Evolutionary conservation across 2,329 filamentous ascomycete genomes (phyloP).

Genomic region (Didymella pomorum): DNA sequence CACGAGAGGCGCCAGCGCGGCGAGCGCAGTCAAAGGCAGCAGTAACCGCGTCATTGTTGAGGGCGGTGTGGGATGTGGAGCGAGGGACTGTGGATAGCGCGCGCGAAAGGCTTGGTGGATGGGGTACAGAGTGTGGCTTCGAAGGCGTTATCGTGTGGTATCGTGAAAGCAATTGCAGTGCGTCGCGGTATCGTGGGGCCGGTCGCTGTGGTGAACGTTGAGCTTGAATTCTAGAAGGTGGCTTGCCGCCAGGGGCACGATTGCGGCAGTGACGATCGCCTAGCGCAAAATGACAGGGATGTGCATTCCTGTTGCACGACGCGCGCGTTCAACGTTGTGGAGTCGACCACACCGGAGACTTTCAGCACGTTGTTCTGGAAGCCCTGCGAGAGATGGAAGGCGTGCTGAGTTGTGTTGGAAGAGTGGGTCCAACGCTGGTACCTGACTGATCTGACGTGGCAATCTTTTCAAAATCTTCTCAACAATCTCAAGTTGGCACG

Average conservation of each 20-base stretch:
- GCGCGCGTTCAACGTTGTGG: constrained; percentile 11
- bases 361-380: constrained; percentile 1
- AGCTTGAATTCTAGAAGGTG: constrained; percentile 31
- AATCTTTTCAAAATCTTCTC: not conserved
- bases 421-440: not conserved
- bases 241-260: constrained; percentile 41
- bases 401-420: not conserved
- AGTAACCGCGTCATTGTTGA: constrained; percentile 39
- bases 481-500: constrained; percentile 2
- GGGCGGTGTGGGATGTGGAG: not conserved
- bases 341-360: not conserved
- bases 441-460: constrained; percentile 1
- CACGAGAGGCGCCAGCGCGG: constrained; percentile 53
- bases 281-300: constrained; percentile 30
- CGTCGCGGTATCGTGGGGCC: not conserved
- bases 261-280: constrained; percentile 34
- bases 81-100: not conserved
- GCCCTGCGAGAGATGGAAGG: not conserved
- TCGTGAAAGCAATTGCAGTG: not conserved
- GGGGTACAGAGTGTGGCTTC: not conserved
- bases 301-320: constrained; percentile 21
- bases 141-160: not conserved
- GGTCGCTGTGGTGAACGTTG: constrained; percentile 11
- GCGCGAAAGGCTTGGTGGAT: constrained; percentile 1
- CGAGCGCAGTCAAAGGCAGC: constrained; percentile 40